Percentiles rank a stretch among this genome's conserved stretches.
phyloP scores from a whole-genome alignment of 192 early-diverging fungal species.

The Helicostylum pulchrum region DNA sequence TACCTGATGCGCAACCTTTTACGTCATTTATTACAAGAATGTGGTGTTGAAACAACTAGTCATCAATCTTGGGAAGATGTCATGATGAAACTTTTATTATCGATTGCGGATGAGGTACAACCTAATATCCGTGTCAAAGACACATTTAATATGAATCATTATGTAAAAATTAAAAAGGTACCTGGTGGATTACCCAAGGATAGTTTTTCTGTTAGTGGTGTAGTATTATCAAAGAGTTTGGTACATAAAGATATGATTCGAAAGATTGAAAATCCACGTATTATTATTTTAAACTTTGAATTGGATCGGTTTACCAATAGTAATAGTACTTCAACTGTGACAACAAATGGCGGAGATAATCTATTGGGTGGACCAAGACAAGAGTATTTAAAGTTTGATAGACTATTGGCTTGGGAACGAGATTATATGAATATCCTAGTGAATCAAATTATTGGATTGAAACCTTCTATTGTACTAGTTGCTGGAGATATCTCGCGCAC shows the following conservation, averaged over 20 bases:
- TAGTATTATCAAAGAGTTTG: constrained; percentile 88
- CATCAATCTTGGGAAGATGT: constrained; percentile 63
- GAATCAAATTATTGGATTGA: constrained; percentile 66
- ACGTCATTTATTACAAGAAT: constrained; percentile 62
- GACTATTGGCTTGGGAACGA: constrained; percentile 77
- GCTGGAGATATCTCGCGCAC: constrained; percentile 75
- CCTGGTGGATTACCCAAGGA: constrained; percentile 79
- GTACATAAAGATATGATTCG: constrained; percentile 89
- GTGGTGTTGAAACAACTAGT: constrained; percentile 42
- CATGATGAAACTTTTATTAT: constrained; percentile 63
- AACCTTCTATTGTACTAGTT: constrained; percentile 79
- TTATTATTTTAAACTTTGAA: constrained; percentile 65
- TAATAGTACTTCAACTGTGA: background rate
- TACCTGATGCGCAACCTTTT: constrained; percentile 66
- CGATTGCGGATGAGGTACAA: constrained; percentile 55
- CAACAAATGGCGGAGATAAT: no score
- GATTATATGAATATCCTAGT: constrained; percentile 78
- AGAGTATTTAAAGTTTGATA: constrained; percentile 41
- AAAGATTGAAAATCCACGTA: constrained; percentile 62
- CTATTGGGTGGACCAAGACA: background rate
- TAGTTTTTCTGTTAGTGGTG: constrained; percentile 79
- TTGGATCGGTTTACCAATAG: background rate
- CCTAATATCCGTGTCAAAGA: constrained; percentile 72
- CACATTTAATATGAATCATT: constrained; percentile 81
- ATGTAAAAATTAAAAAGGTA: constrained; percentile 94